A percentile compares a stretch with the other conserved stretches of the same genome.
These are phyloP conservation scores for Scleromitrula shiraiana DNA, from an alignment of 2,329 filamentous ascomycete genomes.

Conservation along the genomic window DNA sequence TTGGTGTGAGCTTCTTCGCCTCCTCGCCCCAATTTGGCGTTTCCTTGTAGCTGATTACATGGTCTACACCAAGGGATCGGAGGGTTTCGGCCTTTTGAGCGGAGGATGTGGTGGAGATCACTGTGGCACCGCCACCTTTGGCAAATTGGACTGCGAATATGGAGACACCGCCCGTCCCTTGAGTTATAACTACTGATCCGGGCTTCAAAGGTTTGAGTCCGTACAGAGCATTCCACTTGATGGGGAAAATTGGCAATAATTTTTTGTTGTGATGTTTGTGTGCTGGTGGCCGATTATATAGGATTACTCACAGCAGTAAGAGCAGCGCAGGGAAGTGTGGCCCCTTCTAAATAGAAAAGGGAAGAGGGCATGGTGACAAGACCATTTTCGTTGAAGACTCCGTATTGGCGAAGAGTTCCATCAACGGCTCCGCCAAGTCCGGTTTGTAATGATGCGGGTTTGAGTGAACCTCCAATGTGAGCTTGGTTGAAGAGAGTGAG, in stretches of 20 bases:
- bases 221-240: conserved; percentile 50
- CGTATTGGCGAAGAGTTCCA: conserved; percentile 42
- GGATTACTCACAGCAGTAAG: conserved; percentile 36
- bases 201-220: conserved; percentile 34
- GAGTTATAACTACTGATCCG: conserved; percentile 34
- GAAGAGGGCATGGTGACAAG: conserved; percentile 50
- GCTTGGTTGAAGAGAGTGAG: conserved; percentile 51
- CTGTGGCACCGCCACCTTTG: conserved; percentile 33
- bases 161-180: conserved; percentile 37
- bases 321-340: conserved; percentile 44
- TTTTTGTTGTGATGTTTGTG: neutral
- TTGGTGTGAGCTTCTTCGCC: conserved; percentile 31
- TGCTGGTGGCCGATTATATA: neutral
- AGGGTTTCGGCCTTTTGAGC: conserved; percentile 31
- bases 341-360: conserved; percentile 38
- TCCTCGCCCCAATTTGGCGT: conserved; percentile 33
- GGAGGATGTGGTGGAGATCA: conserved; percentile 37
- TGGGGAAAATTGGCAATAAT: neutral
- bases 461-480: conserved; percentile 24
- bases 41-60: conserved; percentile 38
- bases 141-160: conserved; percentile 35
- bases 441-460: conserved; percentile 27
- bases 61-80: conserved; percentile 34
- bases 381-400: conserved; percentile 45
- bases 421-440: conserved; percentile 49